phyloP scores from a whole-genome alignment of 2,329 filamentous ascomycete genomes.

The Lecanicillium sp. region DNA sequence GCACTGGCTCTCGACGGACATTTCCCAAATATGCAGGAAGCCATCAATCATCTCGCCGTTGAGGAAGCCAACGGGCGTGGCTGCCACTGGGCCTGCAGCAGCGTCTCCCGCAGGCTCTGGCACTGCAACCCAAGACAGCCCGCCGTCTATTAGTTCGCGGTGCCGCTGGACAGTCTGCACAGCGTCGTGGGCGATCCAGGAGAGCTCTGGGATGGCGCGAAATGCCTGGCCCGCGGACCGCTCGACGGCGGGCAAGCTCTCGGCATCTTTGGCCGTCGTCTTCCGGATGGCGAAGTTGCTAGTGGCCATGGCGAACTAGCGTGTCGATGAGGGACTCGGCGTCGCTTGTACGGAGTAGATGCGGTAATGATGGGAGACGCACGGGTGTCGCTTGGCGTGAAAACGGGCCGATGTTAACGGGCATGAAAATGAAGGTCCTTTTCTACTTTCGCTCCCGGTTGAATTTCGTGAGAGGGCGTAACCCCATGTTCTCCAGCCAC shows the following conservation, averaged over 20 bases:
- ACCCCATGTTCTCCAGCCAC: background rate
- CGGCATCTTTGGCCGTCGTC: constrained; percentile 7
- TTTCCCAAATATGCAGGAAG: constrained; percentile 16
- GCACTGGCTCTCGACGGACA: constrained; percentile 11
- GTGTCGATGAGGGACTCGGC: background rate
- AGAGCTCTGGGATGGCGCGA: constrained; percentile 11
- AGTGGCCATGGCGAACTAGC: background rate
- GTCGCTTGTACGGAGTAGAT: background rate
- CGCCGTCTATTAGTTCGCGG: constrained; percentile 8
- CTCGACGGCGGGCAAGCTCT: constrained; percentile 12
- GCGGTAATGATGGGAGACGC: background rate
- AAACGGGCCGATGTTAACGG: constrained; percentile 9
- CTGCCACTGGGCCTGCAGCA: background rate
- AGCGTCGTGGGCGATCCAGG: constrained; percentile 14
- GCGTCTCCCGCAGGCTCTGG: background rate
- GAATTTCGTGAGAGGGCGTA: background rate
- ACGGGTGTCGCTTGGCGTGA: constrained; percentile 10
- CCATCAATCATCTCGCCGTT: constrained; percentile 14
- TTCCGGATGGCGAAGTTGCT: constrained; percentile 5
- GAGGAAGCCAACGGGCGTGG: constrained; percentile 13
- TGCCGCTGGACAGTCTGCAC: constrained; percentile 13
- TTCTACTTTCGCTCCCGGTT: background rate
- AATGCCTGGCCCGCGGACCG: constrained; percentile 15
- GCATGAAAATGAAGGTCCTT: background rate
- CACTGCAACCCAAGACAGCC: constrained; percentile 14